These are phyloP conservation scores for Solanum aculeatissimum DNA, from an alignment of 305 asterid genomes.

Conservation along the genomic window DNA sequence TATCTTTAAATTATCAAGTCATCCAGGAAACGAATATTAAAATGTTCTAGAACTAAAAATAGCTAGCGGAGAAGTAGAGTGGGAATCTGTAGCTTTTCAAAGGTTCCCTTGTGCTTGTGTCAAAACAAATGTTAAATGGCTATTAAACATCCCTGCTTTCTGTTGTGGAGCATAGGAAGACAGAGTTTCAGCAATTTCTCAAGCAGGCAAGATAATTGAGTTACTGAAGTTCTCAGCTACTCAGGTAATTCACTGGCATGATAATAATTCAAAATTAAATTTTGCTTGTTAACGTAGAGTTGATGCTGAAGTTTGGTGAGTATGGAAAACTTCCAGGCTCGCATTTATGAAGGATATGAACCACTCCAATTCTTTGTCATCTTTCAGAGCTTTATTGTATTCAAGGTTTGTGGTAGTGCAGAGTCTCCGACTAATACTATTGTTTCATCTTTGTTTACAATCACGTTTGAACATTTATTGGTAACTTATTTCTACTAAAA, in stretches of 20 bases:
- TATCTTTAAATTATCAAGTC: not conserved
- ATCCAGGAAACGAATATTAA: not conserved
- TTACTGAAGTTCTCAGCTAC: constrained; percentile 71
- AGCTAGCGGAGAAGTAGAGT: not conserved
- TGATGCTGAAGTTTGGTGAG: constrained; percentile 2
- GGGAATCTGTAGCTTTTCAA: not conserved
- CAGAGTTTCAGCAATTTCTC: constrained; percentile 56
- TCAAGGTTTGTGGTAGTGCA: constrained; percentile 51
- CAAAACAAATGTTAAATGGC: not conserved
- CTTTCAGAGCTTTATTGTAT: constrained; percentile 83
- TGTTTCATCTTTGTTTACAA: not conserved
- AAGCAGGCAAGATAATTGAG: constrained; percentile 87
- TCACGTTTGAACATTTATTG: not conserved
- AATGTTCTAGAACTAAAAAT: not conserved
- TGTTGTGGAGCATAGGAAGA: constrained; percentile 43
- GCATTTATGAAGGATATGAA: constrained; percentile 74
- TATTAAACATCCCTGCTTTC: not conserved
- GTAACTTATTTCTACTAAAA: constrained; percentile 6
- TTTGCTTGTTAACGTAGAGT: constrained; percentile 3
- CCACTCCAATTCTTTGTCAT: constrained; percentile 83
- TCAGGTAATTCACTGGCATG: constrained; percentile 39
- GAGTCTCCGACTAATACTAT: not conserved
- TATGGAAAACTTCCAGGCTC: constrained; percentile 49
- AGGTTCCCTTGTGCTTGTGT: not conserved
- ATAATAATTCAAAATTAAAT: not conserved